Conservation (phyloP, 2,329 filamentous ascomycete species). For the Cercospora zeina region DNA sequence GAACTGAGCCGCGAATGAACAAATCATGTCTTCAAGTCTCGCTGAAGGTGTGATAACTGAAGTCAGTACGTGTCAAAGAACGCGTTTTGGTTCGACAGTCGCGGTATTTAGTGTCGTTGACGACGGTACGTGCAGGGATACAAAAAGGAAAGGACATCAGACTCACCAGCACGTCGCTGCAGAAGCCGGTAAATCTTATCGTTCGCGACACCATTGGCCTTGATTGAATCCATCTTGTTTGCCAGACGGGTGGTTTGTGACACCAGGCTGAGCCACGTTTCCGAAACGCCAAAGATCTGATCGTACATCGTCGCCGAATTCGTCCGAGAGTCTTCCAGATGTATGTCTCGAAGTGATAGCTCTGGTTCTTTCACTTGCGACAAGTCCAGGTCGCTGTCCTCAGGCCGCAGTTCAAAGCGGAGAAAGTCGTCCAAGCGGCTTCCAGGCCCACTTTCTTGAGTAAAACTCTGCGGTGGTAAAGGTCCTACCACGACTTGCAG, state of each 20-base stretch:
- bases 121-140: not conserved
- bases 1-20: constrained; percentile 17
- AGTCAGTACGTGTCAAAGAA: not conserved
- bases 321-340: constrained; percentile 42
- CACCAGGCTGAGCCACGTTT: constrained; percentile 48
- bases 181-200: not conserved
- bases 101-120: not conserved
- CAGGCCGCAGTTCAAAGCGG: constrained; percentile 39
- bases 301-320: constrained; percentile 43
- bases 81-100: too few species aligned
- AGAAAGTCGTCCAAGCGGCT: constrained; percentile 45
- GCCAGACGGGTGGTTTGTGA: constrained; percentile 49
- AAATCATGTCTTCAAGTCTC: constrained; percentile 20
- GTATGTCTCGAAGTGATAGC: constrained; percentile 43
- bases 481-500: not conserved
- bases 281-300: constrained; percentile 48
- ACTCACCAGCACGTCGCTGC: constrained; percentile 10
- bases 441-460: constrained; percentile 2
- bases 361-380: constrained; percentile 42
- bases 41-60: not conserved
- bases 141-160: not conserved
- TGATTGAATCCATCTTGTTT: constrained; percentile 27
- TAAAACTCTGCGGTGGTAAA: not conserved
- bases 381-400: constrained; percentile 45
- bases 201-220: constrained; percentile 7